Evolutionary conservation across 1,284 basidiomycete genomes (phyloP), one percentile per base, ranked within the genome.

Genomic region (Somion occarium): DNA sequence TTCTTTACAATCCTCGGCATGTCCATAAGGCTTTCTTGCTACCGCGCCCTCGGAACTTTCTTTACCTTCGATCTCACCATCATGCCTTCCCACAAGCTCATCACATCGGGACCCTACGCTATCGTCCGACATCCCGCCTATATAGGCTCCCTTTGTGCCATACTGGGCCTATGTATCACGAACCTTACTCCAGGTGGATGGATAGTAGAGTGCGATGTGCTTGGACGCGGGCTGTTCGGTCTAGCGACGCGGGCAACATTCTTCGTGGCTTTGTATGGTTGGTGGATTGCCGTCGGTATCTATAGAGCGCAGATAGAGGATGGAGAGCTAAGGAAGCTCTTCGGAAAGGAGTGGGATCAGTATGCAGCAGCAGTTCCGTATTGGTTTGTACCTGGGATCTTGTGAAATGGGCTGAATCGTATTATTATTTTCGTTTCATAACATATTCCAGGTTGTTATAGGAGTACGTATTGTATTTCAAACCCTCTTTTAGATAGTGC

Each of bases 61-160:
- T 84, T 84, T 68, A 84, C 82, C 0, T 84, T 82, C 63, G 80
- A 82, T 56, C 72, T 84, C 53, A 78, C 79, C 45, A 67, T 83
- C 44, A 73, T 76, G 55, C 76, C 78, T 1, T 63, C 68, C n/a
- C 82, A 83, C 64, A 72, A 64, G 38, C 73, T 84, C 51, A 68
- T 84, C 59, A 82, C 78, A 0, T 65, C 63, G 13, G 74, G 81
- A 4, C 76, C 74, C 53, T 84, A 84, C 61, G 57, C 66, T 12
- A 71, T 74, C 53, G 79, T 83, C 44, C 76, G 68, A 25, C 65
- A 67, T 50, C 65, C 65, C 18, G 61, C 62, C 27, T 67, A 67
- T 53, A 49, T 56, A 12, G 64, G 64, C 37, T 58, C 57, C 23
- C 57, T 62, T 48, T 56, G 56, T 50, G 69, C 81, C 50, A 68